These are phyloP conservation scores for Juncus inflexus DNA, from an alignment of 176 grass and related monocot genomes.

Conservation along the genomic window DNA sequence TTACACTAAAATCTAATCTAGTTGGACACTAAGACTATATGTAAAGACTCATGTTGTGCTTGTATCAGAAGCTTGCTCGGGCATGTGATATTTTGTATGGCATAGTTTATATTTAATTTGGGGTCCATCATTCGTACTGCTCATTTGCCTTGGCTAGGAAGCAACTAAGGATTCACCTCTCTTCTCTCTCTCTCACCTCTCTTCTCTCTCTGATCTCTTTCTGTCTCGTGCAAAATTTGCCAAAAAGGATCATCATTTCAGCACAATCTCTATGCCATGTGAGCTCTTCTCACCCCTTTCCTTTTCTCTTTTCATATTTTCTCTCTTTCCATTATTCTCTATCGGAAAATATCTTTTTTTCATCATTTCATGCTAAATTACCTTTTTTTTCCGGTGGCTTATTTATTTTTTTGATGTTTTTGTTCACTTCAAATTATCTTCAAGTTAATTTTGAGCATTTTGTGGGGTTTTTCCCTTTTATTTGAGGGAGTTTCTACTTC, in stretches of 20 bases:
- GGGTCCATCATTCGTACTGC: constrained; percentile 86
- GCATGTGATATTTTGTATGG: constrained; percentile 65
- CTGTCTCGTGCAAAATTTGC: constrained; percentile 42
- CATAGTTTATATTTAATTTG: constrained; percentile 43
- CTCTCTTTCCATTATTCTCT: constrained; percentile 45
- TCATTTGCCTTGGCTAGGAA: constrained; percentile 90
- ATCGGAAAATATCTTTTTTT: constrained; percentile 39
- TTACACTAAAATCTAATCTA: background rate
- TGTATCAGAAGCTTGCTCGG: constrained; percentile 55
- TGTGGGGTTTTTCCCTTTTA: constrained; percentile 1
- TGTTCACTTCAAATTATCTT: constrained; percentile 6
- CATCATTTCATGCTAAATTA: constrained; percentile 53
- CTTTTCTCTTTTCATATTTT: constrained; percentile 26
- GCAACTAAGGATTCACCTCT: constrained; percentile 63
- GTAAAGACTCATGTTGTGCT: constrained; percentile 39
- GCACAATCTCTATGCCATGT: constrained; percentile 71
- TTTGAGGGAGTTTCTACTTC: background rate
- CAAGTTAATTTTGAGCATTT: background rate
- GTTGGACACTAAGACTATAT: constrained; percentile 18
- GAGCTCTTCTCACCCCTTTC: constrained; percentile 42
- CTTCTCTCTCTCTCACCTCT: background rate
- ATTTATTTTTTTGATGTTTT: constrained; percentile 11
- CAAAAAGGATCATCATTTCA: constrained; percentile 90
- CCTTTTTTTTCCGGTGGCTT: constrained; percentile 8
- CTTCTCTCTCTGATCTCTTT: constrained; percentile 18